These are phyloP conservation scores for Triticum turgidum DNA, from an alignment of 176 grass and related monocot genomes.

Conservation along the genomic window DNA sequence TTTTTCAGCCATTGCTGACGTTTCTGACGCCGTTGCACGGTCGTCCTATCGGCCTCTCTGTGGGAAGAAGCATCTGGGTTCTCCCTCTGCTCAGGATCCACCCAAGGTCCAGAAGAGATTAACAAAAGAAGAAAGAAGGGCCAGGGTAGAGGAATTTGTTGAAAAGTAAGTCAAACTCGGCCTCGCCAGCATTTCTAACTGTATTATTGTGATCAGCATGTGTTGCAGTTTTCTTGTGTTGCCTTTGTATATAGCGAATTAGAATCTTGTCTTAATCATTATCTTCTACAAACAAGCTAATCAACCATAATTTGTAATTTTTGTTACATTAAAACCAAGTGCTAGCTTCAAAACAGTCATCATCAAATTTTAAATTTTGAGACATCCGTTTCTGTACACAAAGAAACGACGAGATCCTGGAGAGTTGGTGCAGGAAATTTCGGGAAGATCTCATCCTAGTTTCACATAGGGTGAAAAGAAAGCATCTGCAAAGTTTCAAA, in stretches of 20 bases:
- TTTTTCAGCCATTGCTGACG: conserved; percentile 30
- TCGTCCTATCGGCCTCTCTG: conserved; percentile 8
- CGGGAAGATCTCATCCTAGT: too few relatives aligned
- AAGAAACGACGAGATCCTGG: too few relatives aligned
- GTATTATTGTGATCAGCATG: not conserved
- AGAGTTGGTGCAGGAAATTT: too few relatives aligned
- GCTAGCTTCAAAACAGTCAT: not conserved
- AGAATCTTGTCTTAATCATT: not conserved
- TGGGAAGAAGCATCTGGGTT: conserved; percentile 32
- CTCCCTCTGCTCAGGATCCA: conserved; percentile 16
- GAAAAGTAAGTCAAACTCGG: not conserved
- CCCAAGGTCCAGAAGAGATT: conserved; percentile 24
- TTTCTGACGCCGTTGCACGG: conserved; percentile 24
- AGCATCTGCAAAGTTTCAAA: too few relatives aligned
- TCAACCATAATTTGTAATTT: not conserved
- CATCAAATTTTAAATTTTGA: not conserved
- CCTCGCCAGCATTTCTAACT: not conserved
- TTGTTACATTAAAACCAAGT: not conserved
- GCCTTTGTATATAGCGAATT: not conserved
- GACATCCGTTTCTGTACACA: too few relatives aligned
- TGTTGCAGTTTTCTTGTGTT: not conserved
- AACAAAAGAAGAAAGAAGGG: conserved; percentile 33
- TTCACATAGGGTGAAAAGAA: too few relatives aligned
- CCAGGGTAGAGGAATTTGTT: conserved; percentile 19
- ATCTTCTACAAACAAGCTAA: not conserved